These are phyloP conservation scores for Arabidopsis lyrata DNA, from an alignment of 441 rosid species.

Conservation along the genomic window DNA sequence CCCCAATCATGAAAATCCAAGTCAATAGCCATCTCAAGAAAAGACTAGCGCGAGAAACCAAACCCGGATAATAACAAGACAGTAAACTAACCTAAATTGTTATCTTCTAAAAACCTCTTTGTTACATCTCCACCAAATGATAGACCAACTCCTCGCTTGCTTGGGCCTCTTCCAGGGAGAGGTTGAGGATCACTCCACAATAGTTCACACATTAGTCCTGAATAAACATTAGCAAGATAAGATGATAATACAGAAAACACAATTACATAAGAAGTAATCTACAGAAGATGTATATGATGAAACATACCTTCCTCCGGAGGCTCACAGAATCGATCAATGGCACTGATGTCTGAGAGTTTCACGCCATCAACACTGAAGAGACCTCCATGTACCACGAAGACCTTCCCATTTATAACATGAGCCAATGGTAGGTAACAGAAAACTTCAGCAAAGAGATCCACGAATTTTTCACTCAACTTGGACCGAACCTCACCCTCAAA, in stretches of 20 bases:
- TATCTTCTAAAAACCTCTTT: conserved; percentile 79
- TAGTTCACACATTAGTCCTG: conserved; percentile 96
- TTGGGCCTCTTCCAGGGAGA: conserved; percentile 94
- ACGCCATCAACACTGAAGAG: conserved; percentile 97
- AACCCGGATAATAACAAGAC: not conserved
- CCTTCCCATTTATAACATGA: conserved; percentile 80
- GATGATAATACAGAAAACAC: not conserved
- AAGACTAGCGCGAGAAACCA: not conserved
- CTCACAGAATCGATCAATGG: conserved; percentile 92
- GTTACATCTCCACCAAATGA: conserved; percentile 98
- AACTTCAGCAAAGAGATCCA: conserved; percentile 96
- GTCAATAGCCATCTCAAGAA: conserved; percentile 21
- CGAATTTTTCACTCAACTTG: conserved; percentile 90
- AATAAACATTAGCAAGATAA: conserved; percentile 11
- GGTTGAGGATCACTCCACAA: conserved; percentile 99
- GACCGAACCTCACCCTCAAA: conserved; percentile 98
- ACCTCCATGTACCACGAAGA: conserved; percentile 97
- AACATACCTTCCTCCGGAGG: conserved; percentile 97
- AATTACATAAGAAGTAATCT: not conserved
- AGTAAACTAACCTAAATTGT: conserved; percentile 69
- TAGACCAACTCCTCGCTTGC: conserved; percentile 98
- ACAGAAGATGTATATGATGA: not conserved
- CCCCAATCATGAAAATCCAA: conserved; percentile 34
- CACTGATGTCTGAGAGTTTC: conserved; percentile 83
- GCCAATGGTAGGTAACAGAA: conserved; percentile 96